Base-by-base conservation (phyloP, 1,284 basidiomycete species). In the Meripilus lineatus region DNA sequence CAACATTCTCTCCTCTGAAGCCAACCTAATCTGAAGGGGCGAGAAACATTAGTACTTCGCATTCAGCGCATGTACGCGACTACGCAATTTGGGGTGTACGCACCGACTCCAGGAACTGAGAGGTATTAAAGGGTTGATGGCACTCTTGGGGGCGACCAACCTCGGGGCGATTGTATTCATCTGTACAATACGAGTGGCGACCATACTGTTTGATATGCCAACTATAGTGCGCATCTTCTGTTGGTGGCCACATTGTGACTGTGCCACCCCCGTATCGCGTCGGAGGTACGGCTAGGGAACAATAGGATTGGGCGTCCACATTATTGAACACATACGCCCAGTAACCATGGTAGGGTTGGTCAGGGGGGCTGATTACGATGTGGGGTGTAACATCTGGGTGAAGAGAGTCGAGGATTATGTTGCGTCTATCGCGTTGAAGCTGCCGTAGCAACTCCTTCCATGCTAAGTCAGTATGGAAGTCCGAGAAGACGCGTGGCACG, bases 281-380 rank as follows among this genome's bases (percentile, higher is more conserved):
- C 18, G 13, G 41, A 8, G 47, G 52, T 3, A 57, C 44, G 5
- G 40, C 11, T 7, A 56, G 40, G 18, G 26, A 42, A 18, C 24
- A 24, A 13, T 35, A 33, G 10, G 41, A 35, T 32, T 55, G 54
- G 6, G 45, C 38, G 7, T 37, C 44, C 4, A 46, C 36, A 15
- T 45, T 42, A 34, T 74, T 74, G 20, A 54, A 48, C 51, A 59
- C 61, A 6, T 56, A 54, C 4, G 57, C 61, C 41, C 58, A 62
- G 36, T 62, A 61, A 42, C 65, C 65, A 33, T 70, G 59, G 49
- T 52, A 60, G 4, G 48, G 61, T 37, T 67, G 65, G 40, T 65
- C 57, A 34, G 69, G 64, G 28, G 69, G 68, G 14, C 72, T 69
- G 37, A 77, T 68, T 41, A 75, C 72, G 42, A 79, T 72, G 56